Evolutionary conservation across 2,329 filamentous ascomycete species (phyloP), one percentile per base, ranked within the genome.

Genomic region (Juglanconis oblonga): DNA sequence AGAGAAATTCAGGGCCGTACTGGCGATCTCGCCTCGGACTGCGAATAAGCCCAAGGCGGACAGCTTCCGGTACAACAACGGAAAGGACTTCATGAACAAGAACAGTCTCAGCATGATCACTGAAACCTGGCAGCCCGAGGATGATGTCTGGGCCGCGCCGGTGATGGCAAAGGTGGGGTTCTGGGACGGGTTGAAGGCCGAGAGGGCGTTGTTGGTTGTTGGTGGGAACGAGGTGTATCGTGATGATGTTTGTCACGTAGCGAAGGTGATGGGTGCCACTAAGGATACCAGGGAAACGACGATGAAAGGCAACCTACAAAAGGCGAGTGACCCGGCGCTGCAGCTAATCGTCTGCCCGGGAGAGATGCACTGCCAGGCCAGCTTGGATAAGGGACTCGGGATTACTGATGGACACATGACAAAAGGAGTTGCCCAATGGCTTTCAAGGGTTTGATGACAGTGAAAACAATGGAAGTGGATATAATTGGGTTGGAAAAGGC

Each of bases 11-110:
- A 52, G 55, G 9, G 65, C 64, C 32, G 59, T 52, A 7, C 31
- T 67, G 31, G 63, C 65, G 36, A 58, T 69, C 36, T 64, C 62
- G 3, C 61, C 67, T 11, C 64, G 65, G 49, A 64, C 64, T 11
- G 59, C 63, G 35, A 66, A 67, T 62, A 56, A 61, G 24, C 58
- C 59, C 11, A 55, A 60, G 35, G 58, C 64, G 8, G 59, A 52
- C 4, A 65, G 65, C 29, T 64, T 59, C 58, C 49, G 53, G 9
- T 58, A 64, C 38, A 67, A 67, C 35, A 53, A 59, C 3, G 54
- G 58, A 29, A 65, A 61, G 51, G 67, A 68, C 50, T 66, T 58
- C 40, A 56, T 68, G 33, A 58, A 52, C 33, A 40, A 59, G 45
- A 40, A 50, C 13, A 59, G 52, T 29, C 54, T 62, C 53, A 36